Conservation (phyloP, 164 flowering plant species). For the Stephania yunnanensis region DNA sequence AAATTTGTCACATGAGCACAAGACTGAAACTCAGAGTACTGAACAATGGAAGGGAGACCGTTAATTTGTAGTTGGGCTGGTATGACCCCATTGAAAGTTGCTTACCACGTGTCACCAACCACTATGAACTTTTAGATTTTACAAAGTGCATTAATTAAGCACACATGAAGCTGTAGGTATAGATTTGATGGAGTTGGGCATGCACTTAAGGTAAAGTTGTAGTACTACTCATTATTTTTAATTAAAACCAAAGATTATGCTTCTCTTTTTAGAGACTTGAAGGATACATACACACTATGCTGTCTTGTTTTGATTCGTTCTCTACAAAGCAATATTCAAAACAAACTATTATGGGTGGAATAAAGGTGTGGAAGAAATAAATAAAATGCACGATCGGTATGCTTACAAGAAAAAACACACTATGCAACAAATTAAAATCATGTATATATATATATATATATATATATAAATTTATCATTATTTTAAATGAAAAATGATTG, state of each 20-base stretch:
- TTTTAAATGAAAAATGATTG: too few relatives aligned
- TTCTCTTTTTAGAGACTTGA: neutral
- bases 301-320: too few relatives aligned
- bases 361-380: too few relatives aligned
- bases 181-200: constrained; percentile 2
- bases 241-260: neutral
- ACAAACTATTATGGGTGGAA: too few relatives aligned
- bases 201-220: neutral
- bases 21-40: too few relatives aligned
- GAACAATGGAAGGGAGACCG: neutral
- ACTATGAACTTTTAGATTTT: constrained; percentile 2
- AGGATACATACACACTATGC: neutral
- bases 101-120: constrained; percentile 7
- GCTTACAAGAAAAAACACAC: too few relatives aligned
- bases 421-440: too few relatives aligned
- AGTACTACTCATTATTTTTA: neutral
- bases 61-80: neutral
- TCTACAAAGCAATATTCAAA: too few relatives aligned
- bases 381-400: too few relatives aligned
- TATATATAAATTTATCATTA: too few relatives aligned
- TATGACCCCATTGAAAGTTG: neutral
- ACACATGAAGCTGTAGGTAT: neutral
- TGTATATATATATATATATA: too few relatives aligned
- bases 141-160: neutral
- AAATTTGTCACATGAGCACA: too few relatives aligned